Conservation (phyloP, 148 eudicot species). For the Pharnaceum exiguum region DNA sequence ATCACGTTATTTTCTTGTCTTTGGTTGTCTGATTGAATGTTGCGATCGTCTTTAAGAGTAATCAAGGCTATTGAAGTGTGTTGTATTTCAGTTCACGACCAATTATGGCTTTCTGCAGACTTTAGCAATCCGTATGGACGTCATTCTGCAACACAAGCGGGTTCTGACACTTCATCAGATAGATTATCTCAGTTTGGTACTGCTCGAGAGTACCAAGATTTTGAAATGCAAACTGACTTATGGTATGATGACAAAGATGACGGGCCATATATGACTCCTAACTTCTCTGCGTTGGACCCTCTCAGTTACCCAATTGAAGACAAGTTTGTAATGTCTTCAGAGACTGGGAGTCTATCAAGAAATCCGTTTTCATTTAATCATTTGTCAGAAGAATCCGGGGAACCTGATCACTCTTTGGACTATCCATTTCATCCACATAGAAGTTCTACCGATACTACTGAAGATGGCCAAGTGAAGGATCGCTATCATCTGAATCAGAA, state of each 20-base stretch:
- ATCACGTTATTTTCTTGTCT: not conserved
- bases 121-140: constrained; percentile 86
- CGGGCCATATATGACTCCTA: constrained; percentile 54
- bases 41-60: not conserved
- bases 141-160: constrained; percentile 36
- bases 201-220: constrained; percentile 88
- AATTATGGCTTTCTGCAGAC: constrained; percentile 36
- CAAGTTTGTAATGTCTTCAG: constrained; percentile 71
- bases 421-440: constrained; percentile 30
- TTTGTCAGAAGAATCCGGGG: constrained; percentile 36
- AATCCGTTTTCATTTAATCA: constrained; percentile 27
- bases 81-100: not conserved
- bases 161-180: constrained; percentile 84
- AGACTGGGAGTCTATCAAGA: constrained; percentile 28
- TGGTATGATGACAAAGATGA: constrained; percentile 90
- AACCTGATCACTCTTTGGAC: constrained; percentile 22
- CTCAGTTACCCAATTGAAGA: constrained; percentile 73
- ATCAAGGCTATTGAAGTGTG: not conserved
- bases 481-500: constrained; percentile 31
- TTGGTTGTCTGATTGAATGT: not conserved
- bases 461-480: constrained; percentile 33
- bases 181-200: constrained; percentile 94
- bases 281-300: constrained; percentile 44
- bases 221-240: constrained; percentile 81
- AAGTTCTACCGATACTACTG: constrained; percentile 19